Evolutionary conservation across 225 moss, liverwort and hornwort species (phyloP).

Genomic region (Bryum argenteum): DNA sequence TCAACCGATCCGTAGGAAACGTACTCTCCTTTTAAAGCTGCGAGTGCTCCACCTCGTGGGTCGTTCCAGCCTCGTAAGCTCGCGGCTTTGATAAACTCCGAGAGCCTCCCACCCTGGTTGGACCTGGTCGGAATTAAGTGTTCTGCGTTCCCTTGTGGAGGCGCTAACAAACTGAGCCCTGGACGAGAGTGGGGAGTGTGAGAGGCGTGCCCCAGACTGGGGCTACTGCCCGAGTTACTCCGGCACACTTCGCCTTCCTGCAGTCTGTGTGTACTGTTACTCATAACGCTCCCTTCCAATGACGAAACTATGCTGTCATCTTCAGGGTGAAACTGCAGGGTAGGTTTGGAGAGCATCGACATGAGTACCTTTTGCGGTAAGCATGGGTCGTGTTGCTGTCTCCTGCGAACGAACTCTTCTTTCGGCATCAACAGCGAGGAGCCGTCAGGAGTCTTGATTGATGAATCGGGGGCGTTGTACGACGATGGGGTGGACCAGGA

Average conservation of each 20-base stretch:
- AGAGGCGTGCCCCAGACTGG: conserved; percentile 27
- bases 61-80: conserved; percentile 45
- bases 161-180: conserved; percentile 42
- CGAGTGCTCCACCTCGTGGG: conserved; percentile 52
- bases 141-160: conserved; percentile 10
- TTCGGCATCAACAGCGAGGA: conserved; percentile 38
- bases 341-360: conserved; percentile 51
- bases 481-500: conserved; percentile 78
- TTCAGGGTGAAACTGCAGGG: conserved; percentile 35
- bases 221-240: conserved; percentile 30
- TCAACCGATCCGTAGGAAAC: conserved; percentile 32
- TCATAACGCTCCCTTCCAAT: conserved; percentile 39
- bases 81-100: conserved; percentile 37
- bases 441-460: conserved; percentile 28
- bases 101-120: conserved; percentile 28
- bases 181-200: conserved; percentile 22
- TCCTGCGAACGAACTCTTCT: conserved; percentile 38
- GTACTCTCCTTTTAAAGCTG: conserved; percentile 57
- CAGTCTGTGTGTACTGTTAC: conserved; percentile 26
- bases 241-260: conserved; percentile 41
- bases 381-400: conserved; percentile 42
- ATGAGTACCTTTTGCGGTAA: conserved; percentile 45
- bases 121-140: conserved; percentile 26
- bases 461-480: conserved; percentile 34
- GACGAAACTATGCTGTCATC: conserved; percentile 48